Evolutionary conservation across 2,329 filamentous ascomycete genomes (phyloP).

Genomic region (Emmonsiellopsis sp.): DNA sequence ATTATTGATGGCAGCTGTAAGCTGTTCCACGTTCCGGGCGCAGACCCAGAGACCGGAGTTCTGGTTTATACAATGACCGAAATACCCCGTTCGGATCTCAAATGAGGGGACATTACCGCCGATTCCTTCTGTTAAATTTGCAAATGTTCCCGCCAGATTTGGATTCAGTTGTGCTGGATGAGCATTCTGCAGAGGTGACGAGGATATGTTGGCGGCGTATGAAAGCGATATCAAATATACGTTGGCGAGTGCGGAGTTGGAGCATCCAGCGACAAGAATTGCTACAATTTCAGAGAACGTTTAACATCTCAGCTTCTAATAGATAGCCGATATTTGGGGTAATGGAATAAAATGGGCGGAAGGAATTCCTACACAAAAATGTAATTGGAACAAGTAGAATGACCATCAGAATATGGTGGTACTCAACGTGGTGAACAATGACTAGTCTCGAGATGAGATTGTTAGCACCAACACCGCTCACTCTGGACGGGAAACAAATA

Average conservation of each 20-base stretch:
- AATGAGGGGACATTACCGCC: conserved; percentile 77
- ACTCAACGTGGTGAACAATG: not conserved
- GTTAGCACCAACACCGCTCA: not conserved
- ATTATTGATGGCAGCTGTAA: conserved; percentile 66
- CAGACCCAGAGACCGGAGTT: conserved; percentile 88
- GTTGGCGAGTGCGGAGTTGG: conserved; percentile 86
- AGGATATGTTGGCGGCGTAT: conserved; percentile 44
- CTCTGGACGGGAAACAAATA: not conserved
- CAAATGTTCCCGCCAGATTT: conserved; percentile 81
- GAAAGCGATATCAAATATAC: conserved; percentile 97
- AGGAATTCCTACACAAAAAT: not conserved
- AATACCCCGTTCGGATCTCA: conserved; percentile 91
- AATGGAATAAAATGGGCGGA: not conserved
- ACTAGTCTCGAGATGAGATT: not conserved
- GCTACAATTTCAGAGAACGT: conserved; percentile 43
- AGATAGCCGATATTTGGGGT: not conserved
- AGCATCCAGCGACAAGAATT: conserved; percentile 87
- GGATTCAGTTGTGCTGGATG: conserved; percentile 76
- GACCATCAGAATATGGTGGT: conserved; percentile 3
- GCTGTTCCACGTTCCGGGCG: conserved; percentile 89
- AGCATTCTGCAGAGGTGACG: conserved; percentile 36
- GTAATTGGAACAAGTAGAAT: not conserved
- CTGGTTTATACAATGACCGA: conserved; percentile 91
- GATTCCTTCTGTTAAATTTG: conserved; percentile 74
- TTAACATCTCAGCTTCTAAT: not conserved